Evolutionary conservation across 2,329 filamentous ascomycete genomes (phyloP).

Genomic region (Neoarthrinium moseri): DNA sequence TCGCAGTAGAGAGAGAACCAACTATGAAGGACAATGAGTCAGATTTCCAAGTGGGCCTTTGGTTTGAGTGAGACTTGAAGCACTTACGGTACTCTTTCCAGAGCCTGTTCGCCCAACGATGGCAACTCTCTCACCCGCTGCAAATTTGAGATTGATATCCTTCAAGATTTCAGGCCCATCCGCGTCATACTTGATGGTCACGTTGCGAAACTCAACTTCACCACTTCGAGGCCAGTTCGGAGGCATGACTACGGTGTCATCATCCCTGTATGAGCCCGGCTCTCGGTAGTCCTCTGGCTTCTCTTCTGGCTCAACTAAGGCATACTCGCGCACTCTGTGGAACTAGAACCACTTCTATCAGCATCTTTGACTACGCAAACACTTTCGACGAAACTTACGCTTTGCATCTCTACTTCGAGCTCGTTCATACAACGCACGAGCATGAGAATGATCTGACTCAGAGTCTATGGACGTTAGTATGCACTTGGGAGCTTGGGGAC

Average conservation of each 20-base stretch:
- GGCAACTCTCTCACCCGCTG: conserved; percentile 72
- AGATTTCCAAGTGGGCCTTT: not conserved
- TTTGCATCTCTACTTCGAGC: conserved; percentile 56
- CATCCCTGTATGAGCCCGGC: conserved; percentile 38
- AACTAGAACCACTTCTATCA: no score
- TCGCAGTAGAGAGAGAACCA: conserved; percentile 53
- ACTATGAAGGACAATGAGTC: conserved; percentile 22
- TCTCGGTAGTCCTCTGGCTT: conserved; percentile 39
- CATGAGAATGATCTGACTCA: conserved; percentile 50
- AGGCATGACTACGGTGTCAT: conserved; percentile 35
- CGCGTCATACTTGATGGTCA: conserved; percentile 46
- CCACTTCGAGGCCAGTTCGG: conserved; percentile 44
- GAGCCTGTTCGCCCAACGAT: conserved; percentile 80
- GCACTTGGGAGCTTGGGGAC: not conserved
- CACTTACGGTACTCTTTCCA: conserved; percentile 74
- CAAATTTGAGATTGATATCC: conserved; percentile 48
- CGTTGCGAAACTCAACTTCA: conserved; percentile 50
- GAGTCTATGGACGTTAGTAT: conserved; percentile 25
- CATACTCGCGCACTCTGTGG: conserved; percentile 49
- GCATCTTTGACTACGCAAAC: no score
- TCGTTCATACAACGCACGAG: conserved; percentile 55
- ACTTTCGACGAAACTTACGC: conserved; percentile 42
- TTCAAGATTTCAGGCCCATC: conserved; percentile 48
- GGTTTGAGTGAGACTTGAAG: not conserved
- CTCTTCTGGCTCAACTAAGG: conserved; percentile 43